phyloP scores from a whole-genome alignment of 495 filamentous ascomycete genomes.

The Tuber microsphaerosporum region DNA sequence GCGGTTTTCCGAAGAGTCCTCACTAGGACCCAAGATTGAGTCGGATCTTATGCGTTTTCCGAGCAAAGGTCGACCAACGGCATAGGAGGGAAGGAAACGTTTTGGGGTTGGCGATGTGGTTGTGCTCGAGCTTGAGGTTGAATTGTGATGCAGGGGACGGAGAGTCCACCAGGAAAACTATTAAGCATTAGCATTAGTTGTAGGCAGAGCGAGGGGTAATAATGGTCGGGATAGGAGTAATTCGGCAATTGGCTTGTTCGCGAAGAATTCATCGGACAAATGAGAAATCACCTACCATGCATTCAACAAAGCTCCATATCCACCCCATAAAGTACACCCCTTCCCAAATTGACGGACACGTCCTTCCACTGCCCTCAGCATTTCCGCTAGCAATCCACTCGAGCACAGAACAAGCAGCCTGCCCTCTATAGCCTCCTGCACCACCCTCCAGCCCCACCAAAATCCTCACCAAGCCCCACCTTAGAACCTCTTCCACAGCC shows the following conservation, averaged over 20 bases:
- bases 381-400: constrained; percentile 12
- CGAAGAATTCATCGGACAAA: background rate
- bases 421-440: constrained; percentile 34
- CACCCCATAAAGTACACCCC: constrained; percentile 40
- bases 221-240: background rate
- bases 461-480: constrained; percentile 40
- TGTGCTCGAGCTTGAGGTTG: background rate
- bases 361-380: constrained; percentile 1
- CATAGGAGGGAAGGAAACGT: constrained; percentile 11
- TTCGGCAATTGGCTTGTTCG: background rate
- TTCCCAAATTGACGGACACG: constrained; percentile 33
- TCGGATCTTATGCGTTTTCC: constrained; percentile 37
- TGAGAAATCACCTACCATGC: constrained; percentile 30
- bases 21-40: constrained; percentile 15
- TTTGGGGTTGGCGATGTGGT: background rate
- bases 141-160: constrained; percentile 14
- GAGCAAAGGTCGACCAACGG: constrained; percentile 17
- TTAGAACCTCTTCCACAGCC: constrained; percentile 36
- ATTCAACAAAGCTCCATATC: constrained; percentile 39
- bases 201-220: background rate
- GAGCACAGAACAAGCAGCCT: constrained; percentile 6
- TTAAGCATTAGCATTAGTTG: background rate
- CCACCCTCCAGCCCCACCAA: constrained; percentile 33
- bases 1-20: constrained; percentile 16
- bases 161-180: constrained; percentile 35